These are phyloP conservation scores for Xylariales sp. DNA, from an alignment of 2,329 filamentous ascomycete species.

Conservation along the genomic window DNA sequence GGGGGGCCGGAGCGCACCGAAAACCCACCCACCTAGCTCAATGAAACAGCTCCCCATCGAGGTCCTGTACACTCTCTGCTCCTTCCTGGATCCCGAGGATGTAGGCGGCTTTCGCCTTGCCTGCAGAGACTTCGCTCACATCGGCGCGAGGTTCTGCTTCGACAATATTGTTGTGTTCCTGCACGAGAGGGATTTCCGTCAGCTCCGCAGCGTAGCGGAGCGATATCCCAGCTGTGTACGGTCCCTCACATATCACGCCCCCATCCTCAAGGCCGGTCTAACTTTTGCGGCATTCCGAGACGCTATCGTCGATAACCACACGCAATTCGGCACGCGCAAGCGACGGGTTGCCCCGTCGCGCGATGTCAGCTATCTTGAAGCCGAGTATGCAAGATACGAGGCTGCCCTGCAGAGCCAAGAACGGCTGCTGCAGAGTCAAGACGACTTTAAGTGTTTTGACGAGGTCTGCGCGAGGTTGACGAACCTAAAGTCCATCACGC, in stretches of 20 bases:
- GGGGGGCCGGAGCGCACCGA: too few species aligned
- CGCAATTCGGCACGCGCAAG: slow-evolving; percentile 6
- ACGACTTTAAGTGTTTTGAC: not conserved
- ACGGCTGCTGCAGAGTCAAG: not conserved
- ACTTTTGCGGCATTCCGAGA: not conserved
- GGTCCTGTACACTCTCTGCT: slow-evolving; percentile 20
- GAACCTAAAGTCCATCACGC: not conserved
- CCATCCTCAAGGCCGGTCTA: slow-evolving; percentile 7
- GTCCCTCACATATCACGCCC: slow-evolving; percentile 18
- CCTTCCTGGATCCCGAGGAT: slow-evolving; percentile 17
- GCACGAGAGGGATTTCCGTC: slow-evolving; percentile 17
- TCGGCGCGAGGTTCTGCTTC: slow-evolving; percentile 34
- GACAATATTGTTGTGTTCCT: slow-evolving; percentile 23
- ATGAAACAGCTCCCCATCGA: slow-evolving; percentile 9
- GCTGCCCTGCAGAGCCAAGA: not conserved
- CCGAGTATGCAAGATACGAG: not conserved
- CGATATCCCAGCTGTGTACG: slow-evolving; percentile 16
- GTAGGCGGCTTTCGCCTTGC: slow-evolving; percentile 20
- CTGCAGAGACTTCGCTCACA: slow-evolving; percentile 16
- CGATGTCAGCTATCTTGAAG: not conserved
- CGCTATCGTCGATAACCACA: not conserved
- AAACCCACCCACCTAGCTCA: not conserved
- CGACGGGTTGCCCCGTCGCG: not conserved
- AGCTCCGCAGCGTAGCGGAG: slow-evolving; percentile 17
- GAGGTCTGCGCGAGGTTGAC: not conserved